Evolutionary conservation across 768 basidiomycete species (phyloP).

Genomic region (Melanogaster broomeanus): DNA sequence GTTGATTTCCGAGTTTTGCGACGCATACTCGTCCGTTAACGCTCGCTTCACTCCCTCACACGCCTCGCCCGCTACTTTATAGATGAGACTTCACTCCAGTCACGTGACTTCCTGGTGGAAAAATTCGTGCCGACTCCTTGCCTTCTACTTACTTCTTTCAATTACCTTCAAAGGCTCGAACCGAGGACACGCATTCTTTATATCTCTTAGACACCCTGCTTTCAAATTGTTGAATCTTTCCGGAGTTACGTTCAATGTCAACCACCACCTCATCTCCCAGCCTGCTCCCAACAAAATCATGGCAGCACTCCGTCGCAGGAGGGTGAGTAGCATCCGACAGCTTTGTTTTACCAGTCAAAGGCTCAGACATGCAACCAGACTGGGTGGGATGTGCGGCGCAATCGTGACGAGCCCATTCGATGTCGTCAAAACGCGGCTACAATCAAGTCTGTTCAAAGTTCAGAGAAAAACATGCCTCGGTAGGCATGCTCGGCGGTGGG

Average conservation of each 20-base stretch:
- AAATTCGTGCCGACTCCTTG: no score
- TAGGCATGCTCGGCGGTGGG: slow-evolving; percentile 34
- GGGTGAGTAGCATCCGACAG: slow-evolving; percentile 54
- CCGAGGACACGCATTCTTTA: background rate
- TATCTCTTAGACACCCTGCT: slow-evolving; percentile 6
- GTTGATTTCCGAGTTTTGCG: no score
- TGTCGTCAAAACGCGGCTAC: slow-evolving; percentile 96
- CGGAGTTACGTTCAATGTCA: no score
- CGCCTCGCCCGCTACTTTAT: no score
- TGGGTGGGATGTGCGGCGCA: slow-evolving; percentile 97
- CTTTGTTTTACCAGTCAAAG: background rate
- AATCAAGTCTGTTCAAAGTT: slow-evolving; percentile 86
- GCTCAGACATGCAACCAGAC: slow-evolving; percentile 43
- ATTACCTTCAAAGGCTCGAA: no score
- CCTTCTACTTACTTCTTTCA: no score
- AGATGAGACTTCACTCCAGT: no score
- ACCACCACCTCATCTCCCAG: slow-evolving; percentile 33
- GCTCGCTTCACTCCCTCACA: no score
- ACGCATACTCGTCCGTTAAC: no score
- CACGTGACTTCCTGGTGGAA: no score
- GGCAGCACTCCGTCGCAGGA: slow-evolving; percentile 84
- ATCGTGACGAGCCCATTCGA: slow-evolving; percentile 97
- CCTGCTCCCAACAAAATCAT: slow-evolving; percentile 71
- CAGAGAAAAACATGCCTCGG: slow-evolving; percentile 41
- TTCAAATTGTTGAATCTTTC: no score